Base-by-base conservation (phyloP, 176 grass and related monocot species). In the Triticum dicoccoides region DNA sequence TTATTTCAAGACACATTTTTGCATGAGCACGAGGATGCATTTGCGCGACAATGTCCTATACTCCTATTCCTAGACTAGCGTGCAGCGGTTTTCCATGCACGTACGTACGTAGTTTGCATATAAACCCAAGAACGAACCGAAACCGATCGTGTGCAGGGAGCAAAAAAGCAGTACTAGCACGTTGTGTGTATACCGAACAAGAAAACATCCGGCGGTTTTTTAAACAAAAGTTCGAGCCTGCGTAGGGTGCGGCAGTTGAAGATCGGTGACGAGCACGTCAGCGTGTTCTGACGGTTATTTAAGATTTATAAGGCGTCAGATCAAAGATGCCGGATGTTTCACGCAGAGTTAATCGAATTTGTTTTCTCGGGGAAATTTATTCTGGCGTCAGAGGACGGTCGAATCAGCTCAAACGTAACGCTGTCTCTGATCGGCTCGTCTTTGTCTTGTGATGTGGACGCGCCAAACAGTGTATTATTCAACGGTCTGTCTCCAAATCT, bases 361-460 rank as follows among this genome's bases (percentile, higher is more conserved):
- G 12, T 62, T 21, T 61, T 33, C 9, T 29, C 5, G 1, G 9
- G 3, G 7, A 80, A 64, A 81, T 8, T 8, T 61, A 49, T 45
- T 69, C 23, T 13, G 20, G 67, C 80, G 37, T 4, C 8, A 45
- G 61, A 38, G 72, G 77, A n/a, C 58, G 61, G 71, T 82, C 71
- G 72, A 77, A 70, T 70, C 63, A 61, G 24, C 49, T 59, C 12
- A 34, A 73, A 56, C 9, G 4, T 35, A 27, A 76, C 45, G 34
- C 25, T 24, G 45, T 47, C 35, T 61, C 34, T 77, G 62, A 25
- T 61, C 34, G 5, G 1, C 30, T 73, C 27, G 47, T 77, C 73
- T 77, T 34, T 42, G 17, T 81, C 47, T 47, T 70, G 73, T 62
- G 86, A 83, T 27, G 24, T 74, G 73, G 69, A 76, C 15, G 44